Evolutionary conservation across 1,139 yeast species (phyloP).

Genomic region (Yamadazyma dushanensis): DNA sequence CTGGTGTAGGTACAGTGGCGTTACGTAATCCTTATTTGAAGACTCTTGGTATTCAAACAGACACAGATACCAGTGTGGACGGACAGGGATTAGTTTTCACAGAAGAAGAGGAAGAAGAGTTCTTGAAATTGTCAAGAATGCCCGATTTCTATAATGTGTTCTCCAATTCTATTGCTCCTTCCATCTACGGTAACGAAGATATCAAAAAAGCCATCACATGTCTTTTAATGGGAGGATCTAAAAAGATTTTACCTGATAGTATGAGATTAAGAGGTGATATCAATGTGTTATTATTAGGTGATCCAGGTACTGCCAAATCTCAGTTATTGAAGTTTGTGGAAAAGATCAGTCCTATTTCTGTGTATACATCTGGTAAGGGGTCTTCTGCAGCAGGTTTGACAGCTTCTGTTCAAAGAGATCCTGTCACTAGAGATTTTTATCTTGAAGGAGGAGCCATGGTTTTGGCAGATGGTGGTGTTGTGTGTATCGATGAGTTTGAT

Average conservation of each 20-base stretch:
- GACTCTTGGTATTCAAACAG: conserved; percentile 84
- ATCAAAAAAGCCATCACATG: conserved; percentile 94
- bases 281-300: conserved; percentile 89
- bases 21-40: conserved; percentile 90
- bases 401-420: conserved; percentile 94
- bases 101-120: conserved; percentile 93
- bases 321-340: conserved; percentile 93
- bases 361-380: conserved; percentile 98
- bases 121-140: conserved; percentile 72
- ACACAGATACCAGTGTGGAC: conserved; percentile 68
- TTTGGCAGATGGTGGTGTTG: conserved; percentile 98
- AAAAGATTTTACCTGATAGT: conserved; percentile 90
- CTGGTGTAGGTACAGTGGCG: conserved; percentile 60
- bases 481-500: conserved; percentile 98
- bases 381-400: conserved; percentile 99
- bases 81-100: conserved; percentile 68
- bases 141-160: conserved; percentile 84
- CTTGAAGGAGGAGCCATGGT: conserved; percentile 99
- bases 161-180: conserved; percentile 92
- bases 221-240: conserved; percentile 90
- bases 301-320: conserved; percentile 98
- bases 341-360: conserved; percentile 90
- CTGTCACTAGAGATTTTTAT: conserved; percentile 84
- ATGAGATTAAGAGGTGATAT: conserved; percentile 97
- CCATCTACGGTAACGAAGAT: conserved; percentile 90